Base-by-base conservation (phyloP, 441 rosid species). In the Aleurites moluccanus region DNA sequence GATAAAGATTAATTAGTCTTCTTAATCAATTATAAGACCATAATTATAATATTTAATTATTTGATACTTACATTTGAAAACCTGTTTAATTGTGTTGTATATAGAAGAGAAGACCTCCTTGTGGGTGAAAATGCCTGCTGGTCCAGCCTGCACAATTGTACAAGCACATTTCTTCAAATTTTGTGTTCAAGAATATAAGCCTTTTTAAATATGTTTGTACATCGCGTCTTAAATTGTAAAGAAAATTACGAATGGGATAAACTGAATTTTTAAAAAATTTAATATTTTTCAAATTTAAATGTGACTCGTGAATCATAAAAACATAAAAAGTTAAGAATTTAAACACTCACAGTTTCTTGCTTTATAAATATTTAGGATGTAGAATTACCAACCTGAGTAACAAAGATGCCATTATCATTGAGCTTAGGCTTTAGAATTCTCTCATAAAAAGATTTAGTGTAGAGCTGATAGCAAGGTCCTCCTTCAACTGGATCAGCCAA, bases 401-500 rank as follows among this genome's bases (percentile, higher is more conserved):
- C 94, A 78, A 92, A 94, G 67, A 94, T 90, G 81, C 99, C 99
- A 80, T 82, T 84, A 15, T 81, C 84, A 45, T 55, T 84, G 75
- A 94, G 97, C 81, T 84, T 94, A 25, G 97, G 92, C 89, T 91
- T 94, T 70, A 94, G 86, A 63, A 86, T 85, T 56, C 69, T 69
- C 83, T 91, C 86, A 40, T 94, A 94, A 84, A 94, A 94, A 50
- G 96, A 84, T 83, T 94, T 92, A 28, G 99, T 94, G 84, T 94
- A 94, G 75, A 94, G 99, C 74, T 94, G 92, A 86, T 92, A 92
- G 83, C 97, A 94, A 20, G 99, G 97, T 20, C 99, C 97, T 67
- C 97, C 97, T 85, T 92, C 97, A 44, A 94, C 96, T 35, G 99
- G 99, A 64, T 94, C 99, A 4, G 99, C 99, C 47, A 94, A 81